These are phyloP conservation scores for Daldinia concentrica DNA, from an alignment of 495 filamentous ascomycete species.

Conservation along the genomic window DNA sequence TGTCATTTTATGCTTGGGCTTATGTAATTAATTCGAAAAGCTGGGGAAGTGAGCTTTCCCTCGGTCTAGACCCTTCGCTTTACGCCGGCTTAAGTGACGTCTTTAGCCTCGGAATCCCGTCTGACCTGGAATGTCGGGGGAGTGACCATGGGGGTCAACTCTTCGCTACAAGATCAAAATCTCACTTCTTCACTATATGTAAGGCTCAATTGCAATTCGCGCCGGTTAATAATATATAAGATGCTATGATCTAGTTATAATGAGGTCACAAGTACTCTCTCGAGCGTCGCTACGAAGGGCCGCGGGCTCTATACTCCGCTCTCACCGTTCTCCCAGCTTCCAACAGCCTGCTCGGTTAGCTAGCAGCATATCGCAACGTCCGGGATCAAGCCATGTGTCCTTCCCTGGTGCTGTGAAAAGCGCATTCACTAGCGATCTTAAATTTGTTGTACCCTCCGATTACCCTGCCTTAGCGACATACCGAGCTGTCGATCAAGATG, in stretches of 20 bases:
- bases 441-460: constrained; percentile 75
- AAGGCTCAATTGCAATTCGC: constrained; percentile 10
- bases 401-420: constrained; percentile 97
- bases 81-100: constrained; percentile 48
- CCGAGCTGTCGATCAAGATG: constrained; percentile 85
- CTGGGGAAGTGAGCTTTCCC: constrained; percentile 18
- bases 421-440: constrained; percentile 82
- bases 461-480: constrained; percentile 83
- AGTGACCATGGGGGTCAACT: constrained; percentile 3
- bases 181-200: background rate
- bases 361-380: constrained; percentile 67
- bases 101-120: constrained; percentile 42
- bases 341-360: constrained; percentile 39
- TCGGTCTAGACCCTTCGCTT: constrained; percentile 41
- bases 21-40: constrained; percentile 22
- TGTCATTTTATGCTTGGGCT: background rate
- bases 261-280: constrained; percentile 39
- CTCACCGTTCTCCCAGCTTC: constrained; percentile 16
- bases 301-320: constrained; percentile 32
- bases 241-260: constrained; percentile 27
- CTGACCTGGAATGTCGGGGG: constrained; percentile 23
- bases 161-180: constrained; percentile 1
- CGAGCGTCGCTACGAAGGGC: constrained; percentile 34
- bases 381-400: constrained; percentile 75
- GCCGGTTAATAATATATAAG: constrained; percentile 8